Percentiles rank a stretch among this genome's conserved stretches.
These are phyloP conservation scores for Cetraspora pellucida DNA, from an alignment of 192 early-diverging fungal species.

Conservation along the genomic window DNA sequence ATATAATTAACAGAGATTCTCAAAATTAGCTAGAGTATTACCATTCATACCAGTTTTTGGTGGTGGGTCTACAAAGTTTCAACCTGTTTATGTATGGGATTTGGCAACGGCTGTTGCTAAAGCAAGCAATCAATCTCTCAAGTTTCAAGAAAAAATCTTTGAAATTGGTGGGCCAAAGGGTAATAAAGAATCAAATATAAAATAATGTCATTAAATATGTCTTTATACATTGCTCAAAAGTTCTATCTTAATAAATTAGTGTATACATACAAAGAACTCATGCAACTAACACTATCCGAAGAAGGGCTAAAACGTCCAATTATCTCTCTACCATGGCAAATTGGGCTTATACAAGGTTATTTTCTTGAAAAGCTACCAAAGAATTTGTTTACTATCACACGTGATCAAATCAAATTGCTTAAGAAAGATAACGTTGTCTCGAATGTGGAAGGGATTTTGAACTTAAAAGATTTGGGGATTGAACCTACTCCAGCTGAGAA, in stretches of 20 bases:
- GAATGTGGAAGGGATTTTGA: neutral
- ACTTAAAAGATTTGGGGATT: slow-evolving; percentile 37
- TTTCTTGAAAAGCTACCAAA: slow-evolving; percentile 40
- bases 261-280: slow-evolving; percentile 39
- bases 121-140: neutral
- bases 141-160: slow-evolving; percentile 31
- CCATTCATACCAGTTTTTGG: slow-evolving; percentile 42
- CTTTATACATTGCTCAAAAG: neutral
- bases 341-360: slow-evolving; percentile 37
- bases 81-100: slow-evolving; percentile 43
- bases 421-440: slow-evolving; percentile 39
- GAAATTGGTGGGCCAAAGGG: slow-evolving; percentile 38
- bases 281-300: slow-evolving; percentile 36
- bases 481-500: slow-evolving; percentile 36
- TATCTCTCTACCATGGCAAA: slow-evolving; percentile 37
- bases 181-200: neutral
- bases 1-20: slow-evolving; percentile 34
- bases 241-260: slow-evolving; percentile 8
- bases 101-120: slow-evolving; percentile 29
- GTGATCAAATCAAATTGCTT: slow-evolving; percentile 38
- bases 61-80: slow-evolving; percentile 39
- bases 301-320: slow-evolving; percentile 37
- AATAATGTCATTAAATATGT: neutral
- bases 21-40: slow-evolving; percentile 34
- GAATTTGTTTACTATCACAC: slow-evolving; percentile 41